Evolutionary conservation across 2,329 filamentous ascomycete genomes (phyloP), one percentile per base, ranked within the genome.

Genomic region (Talaromyces sp.): DNA sequence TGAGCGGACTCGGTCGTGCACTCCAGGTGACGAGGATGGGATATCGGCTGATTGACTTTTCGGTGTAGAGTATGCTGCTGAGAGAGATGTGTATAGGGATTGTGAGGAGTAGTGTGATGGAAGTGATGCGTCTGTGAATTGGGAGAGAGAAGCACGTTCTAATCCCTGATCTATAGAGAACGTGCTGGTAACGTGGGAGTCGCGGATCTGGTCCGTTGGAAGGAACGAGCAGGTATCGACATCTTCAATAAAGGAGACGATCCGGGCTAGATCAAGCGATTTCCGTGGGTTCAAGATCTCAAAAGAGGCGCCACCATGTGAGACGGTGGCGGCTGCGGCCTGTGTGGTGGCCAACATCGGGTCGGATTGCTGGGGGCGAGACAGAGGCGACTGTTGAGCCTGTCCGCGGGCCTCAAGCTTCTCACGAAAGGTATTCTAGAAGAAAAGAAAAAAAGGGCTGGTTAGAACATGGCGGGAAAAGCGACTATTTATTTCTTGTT

Each of bases 211-310:
- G 22, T 65, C 62, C 2, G 51, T 33, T 3, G 65, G 62, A 7
- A 57, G 17, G 14, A 57, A 20, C 4, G 62, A 65, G 44, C 61
- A 65, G 32, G 39, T 52, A 50, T 71, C 65, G n/a, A 67, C 64
- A 37, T 70, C 68, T 43, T 72, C 69, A 29, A 71, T 70, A 41
- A 65, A 70, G 8, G 70, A 72, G 27, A 71, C 66, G 17, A 73
- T 71, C 16, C 67, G 64, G 11, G 68, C 62, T n/a, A 70, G 57
- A 44, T 68, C 64, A 16, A 72, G 54, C 9, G 70, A 73, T 46
- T 69, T 67, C 45, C 68, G 68, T 24, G 70, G 71, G 33, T 74
- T 74, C 16, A 74, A 49, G 16, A 74, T 74, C 30, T 74, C 70
- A 42, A 74, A 74, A 8, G 63, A 65, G 9, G 69, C 60, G 11